These are phyloP conservation scores for Leccinellum albellum DNA, from an alignment of 768 basidiomycete species.

Conservation along the genomic window DNA sequence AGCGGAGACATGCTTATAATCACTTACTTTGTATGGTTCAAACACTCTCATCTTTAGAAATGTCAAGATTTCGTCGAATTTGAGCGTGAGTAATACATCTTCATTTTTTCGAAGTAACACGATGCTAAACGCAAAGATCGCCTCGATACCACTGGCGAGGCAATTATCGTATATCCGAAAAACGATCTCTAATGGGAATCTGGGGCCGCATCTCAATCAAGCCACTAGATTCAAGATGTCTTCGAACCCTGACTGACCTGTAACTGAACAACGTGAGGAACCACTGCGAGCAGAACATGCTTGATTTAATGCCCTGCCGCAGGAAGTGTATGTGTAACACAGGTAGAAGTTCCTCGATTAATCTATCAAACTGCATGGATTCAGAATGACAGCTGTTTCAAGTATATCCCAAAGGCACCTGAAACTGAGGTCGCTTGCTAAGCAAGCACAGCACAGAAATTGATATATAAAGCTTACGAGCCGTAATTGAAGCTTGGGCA, in stretches of 20 bases:
- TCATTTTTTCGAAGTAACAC: slow-evolving; percentile 87
- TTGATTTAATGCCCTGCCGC: slow-evolving; percentile 92
- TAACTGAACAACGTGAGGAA: slow-evolving; percentile 97
- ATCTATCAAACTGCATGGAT: slow-evolving; percentile 74
- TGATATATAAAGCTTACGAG: slow-evolving; percentile 50
- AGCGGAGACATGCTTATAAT: neutral
- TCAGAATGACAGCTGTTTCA: slow-evolving; percentile 14
- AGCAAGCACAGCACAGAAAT: neutral
- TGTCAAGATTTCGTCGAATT: slow-evolving; percentile 86
- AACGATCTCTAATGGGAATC: slow-evolving; percentile 91
- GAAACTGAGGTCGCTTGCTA: slow-evolving; percentile 46
- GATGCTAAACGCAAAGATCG: slow-evolving; percentile 93
- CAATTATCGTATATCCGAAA: slow-evolving; percentile 97
- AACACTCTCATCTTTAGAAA: slow-evolving; percentile 82
- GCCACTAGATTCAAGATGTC: neutral
- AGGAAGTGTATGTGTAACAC: slow-evolving; percentile 91
- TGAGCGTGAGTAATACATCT: slow-evolving; percentile 66
- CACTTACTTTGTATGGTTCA: slow-evolving; percentile 67
- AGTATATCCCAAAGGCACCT: slow-evolving; percentile 39
- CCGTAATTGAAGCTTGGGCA: slow-evolving; percentile 94
- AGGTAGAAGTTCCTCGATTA: slow-evolving; percentile 89
- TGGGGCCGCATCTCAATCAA: slow-evolving; percentile 27
- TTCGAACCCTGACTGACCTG: slow-evolving; percentile 46
- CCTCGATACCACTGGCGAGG: slow-evolving; percentile 94
- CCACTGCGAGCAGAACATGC: slow-evolving; percentile 99